Percentiles rank a stretch among this genome's conserved stretches.
Evolutionary conservation across 148 eudicot genomes (phyloP).

Genomic region (Rhododendron henanense): DNA sequence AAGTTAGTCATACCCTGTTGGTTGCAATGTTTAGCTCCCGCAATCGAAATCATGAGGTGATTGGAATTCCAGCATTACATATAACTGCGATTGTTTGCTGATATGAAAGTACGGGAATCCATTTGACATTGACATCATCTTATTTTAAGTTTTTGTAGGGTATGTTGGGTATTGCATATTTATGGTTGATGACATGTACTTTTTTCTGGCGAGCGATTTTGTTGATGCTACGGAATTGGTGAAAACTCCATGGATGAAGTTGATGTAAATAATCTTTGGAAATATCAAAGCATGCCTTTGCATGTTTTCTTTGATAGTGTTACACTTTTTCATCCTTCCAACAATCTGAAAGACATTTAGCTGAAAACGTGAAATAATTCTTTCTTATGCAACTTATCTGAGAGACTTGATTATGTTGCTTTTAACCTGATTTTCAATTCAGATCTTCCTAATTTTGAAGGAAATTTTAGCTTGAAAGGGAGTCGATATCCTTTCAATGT

Average conservation of each 20-base stretch:
- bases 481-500: not conserved
- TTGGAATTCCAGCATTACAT: not conserved
- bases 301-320: not conserved
- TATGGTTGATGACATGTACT: not conserved
- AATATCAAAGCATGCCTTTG: not conserved
- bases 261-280: not conserved
- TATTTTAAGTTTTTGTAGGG: not conserved
- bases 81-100: not conserved
- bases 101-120: not conserved
- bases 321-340: not conserved
- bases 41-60: not conserved
- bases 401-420: not conserved
- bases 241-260: not conserved
- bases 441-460: not conserved
- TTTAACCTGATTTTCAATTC: not conserved
- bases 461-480: not conserved
- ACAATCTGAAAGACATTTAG: not conserved
- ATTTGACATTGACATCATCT: not conserved
- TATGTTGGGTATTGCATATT: not conserved
- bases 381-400: not conserved
- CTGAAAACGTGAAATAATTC: not conserved
- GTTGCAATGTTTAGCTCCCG: not conserved
- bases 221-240: not conserved
- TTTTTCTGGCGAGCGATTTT: not conserved
- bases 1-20: not conserved